Conservation (phyloP, 495 filamentous ascomycete genomes). For the Aspergillus leporis region DNA sequence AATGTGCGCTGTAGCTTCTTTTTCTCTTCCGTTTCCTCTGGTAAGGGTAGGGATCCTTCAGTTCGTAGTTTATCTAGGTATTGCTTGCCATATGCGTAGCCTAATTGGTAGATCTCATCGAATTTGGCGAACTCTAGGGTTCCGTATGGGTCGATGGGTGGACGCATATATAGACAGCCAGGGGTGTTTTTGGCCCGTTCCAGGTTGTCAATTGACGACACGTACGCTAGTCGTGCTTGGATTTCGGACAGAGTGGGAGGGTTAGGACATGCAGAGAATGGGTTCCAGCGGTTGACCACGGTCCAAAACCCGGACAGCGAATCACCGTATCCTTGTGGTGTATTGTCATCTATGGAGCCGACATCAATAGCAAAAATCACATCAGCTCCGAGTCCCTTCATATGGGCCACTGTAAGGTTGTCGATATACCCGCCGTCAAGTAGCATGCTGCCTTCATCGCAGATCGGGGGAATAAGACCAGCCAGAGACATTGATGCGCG, state of each 20-base stretch:
- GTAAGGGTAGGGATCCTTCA: conserved; percentile 65
- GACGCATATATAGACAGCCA: conserved; percentile 93
- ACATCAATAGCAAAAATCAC: conserved; percentile 96
- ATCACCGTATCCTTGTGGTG: conserved; percentile 88
- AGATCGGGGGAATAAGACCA: conserved; percentile 87
- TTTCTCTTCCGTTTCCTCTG: conserved; percentile 81
- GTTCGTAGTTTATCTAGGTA: conserved; percentile 73
- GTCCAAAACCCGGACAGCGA: conserved; percentile 95
- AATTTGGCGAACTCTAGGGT: conserved; percentile 97
- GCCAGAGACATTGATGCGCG: conserved; percentile 95
- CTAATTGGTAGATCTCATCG: conserved; percentile 90
- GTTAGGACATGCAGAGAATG: conserved; percentile 81
- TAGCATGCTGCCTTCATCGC: conserved; percentile 94
- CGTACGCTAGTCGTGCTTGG: conserved; percentile 91
- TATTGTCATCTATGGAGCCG: conserved; percentile 84
- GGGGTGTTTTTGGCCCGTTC: conserved; percentile 86
- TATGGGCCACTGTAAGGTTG: conserved; percentile 94
- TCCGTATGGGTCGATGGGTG: conserved; percentile 89
- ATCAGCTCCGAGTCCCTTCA: conserved; percentile 91
- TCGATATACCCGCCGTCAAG: conserved; percentile 96
- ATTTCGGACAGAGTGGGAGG: conserved; percentile 95
- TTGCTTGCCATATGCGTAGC: conserved; percentile 80
- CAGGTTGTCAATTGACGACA: conserved; percentile 87
- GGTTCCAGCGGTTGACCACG: conserved; percentile 93
- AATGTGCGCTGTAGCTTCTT: conserved; percentile 86